Base-by-base conservation (phyloP, 2,329 filamentous ascomycete species). In the Beauveria sp. region DNA sequence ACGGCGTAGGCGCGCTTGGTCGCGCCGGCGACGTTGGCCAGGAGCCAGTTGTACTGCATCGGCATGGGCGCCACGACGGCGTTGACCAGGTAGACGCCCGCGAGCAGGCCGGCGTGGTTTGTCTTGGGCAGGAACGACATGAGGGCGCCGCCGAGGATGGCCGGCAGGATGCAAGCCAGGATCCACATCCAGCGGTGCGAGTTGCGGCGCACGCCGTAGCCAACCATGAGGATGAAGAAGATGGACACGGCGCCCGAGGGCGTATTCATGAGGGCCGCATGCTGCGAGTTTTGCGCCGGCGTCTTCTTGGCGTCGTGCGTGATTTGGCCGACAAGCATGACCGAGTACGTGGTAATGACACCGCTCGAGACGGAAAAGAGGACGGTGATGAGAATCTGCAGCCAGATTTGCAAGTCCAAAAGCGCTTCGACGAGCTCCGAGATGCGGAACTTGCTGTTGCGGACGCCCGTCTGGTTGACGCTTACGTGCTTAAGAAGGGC, bases 81-180 rank as follows among this genome's bases (percentile, higher is more conserved):
- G 63, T 81, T 81, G 65, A 81, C 76, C 1, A 82, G 73, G 65
- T 81, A 81, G 58, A 81, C 78, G 24, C 79, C 78, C 1, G 74
- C 77, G 16, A 82, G 71, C 10, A 77, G 73, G 2, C 81, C 81
- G 0, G 74, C 69, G 42, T 74, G 75, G 66, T 82, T 79, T 47
- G 66, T 72, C 2, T 70, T 68, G 3, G 79, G 76, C 8, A 81
- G 69, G 67, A 82, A 83, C 0, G 81, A 82, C 80, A 83, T 81
- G n/a, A 82, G 67, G 1, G 75, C 78, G 18, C 78, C 79, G 6
- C 80, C 80, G 20, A 81, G 70, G 52, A 79, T 78, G 6, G 75
- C 77, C 64, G 80, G 79, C 46, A 82, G 70, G 56, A 80, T 79
- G 65, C 77, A 80, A 38, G 58, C 58, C 5, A 62, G 26, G 26